These are phyloP conservation scores for Talaromyces sp. DNA, from an alignment of 2,329 filamentous ascomycete genomes.

Conservation along the genomic window DNA sequence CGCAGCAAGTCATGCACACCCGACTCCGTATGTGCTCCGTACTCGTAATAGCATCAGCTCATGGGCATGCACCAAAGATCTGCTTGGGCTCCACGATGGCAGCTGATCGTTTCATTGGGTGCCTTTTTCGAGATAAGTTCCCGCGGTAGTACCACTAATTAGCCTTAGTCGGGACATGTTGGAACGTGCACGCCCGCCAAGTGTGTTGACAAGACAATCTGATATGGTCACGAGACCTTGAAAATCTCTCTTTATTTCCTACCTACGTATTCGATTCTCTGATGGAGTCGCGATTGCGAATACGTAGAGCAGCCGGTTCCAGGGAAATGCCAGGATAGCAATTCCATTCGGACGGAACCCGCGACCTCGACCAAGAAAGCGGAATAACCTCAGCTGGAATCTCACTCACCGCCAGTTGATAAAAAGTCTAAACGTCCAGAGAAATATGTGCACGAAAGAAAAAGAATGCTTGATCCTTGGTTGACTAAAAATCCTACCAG, in stretches of 20 bases:
- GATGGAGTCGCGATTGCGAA: too few species aligned
- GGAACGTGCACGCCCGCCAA: neutral
- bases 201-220: neutral
- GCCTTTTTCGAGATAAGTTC: neutral
- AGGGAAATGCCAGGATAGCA: neutral
- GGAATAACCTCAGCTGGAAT: neutral
- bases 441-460: neutral
- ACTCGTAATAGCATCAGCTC: constrained; percentile 1
- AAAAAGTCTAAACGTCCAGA: neutral
- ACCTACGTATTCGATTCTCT: constrained; percentile 2
- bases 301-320: too few species aligned
- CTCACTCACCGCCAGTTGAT: constrained; percentile 1
- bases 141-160: neutral
- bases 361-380: neutral
- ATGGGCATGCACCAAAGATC: neutral
- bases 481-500: neutral
- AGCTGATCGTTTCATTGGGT: neutral
- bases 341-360: neutral
- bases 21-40: neutral
- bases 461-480: neutral
- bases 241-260: neutral
- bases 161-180: neutral
- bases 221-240: constrained; percentile 4
- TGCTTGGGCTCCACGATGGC: neutral
- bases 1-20: neutral